Base-by-base conservation (phyloP, 192 early-diverging fungal species). In the Anaeromyces robustus region DNA sequence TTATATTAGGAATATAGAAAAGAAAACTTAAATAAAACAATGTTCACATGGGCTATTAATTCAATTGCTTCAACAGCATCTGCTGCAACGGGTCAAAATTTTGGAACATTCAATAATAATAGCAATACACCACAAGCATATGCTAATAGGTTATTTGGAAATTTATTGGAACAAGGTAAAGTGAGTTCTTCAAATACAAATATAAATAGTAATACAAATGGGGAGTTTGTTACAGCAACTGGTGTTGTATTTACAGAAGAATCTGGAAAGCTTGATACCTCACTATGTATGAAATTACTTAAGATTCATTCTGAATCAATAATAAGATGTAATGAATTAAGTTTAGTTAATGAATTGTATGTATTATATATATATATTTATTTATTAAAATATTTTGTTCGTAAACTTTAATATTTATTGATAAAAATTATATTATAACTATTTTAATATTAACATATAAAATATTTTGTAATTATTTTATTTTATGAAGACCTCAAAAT, bases 401-500 rank as follows among this genome's bases (percentile, higher is more conserved):
- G 32, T 34, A 7, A 34, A 34, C n/a, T n/a, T n/a, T n/a, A n/a
- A n/a, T n/a, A n/a, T n/a, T n/a, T n/a, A n/a, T n/a, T n/a, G n/a
- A n/a, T n/a, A n/a, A n/a, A n/a, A n/a, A n/a, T n/a, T n/a, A n/a
- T n/a, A n/a, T n/a, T n/a, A n/a, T n/a, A n/a, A n/a, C n/a, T n/a
- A n/a, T n/a, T n/a, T n/a, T n/a, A n/a, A n/a, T n/a, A n/a, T n/a
- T n/a, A n/a, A n/a, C n/a, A n/a, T n/a, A n/a, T n/a, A n/a, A n/a
- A n/a, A n/a, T n/a, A n/a, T n/a, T n/a, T n/a, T n/a, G n/a, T n/a
- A n/a, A n/a, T n/a, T n/a, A n/a, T n/a, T n/a, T n/a, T n/a, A n/a
- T 14, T 14, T 11, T 9, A 22, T 30, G 22, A 83, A 93, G 93
- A 59, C 84, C 95, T 12, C 89, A 89, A 29, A 88, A 92, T 77